Evolutionary conservation across 2,329 filamentous ascomycete species (phyloP).

Genomic region (Phyllosticta capitalensis): DNA sequence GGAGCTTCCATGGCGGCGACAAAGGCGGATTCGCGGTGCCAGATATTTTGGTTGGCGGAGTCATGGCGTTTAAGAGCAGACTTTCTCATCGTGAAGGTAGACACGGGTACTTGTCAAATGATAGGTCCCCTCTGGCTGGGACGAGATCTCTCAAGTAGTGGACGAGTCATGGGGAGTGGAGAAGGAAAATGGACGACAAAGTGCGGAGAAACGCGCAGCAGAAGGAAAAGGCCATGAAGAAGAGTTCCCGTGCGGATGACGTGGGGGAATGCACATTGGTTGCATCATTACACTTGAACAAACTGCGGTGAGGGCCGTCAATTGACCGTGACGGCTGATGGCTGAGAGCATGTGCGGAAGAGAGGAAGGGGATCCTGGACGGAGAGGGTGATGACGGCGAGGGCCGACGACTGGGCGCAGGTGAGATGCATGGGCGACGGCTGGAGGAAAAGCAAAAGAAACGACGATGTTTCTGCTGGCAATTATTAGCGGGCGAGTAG

Average conservation of each 20-base stretch:
- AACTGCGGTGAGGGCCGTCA: not conserved
- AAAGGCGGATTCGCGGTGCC: not conserved
- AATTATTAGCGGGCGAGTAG: not conserved
- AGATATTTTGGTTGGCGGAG: constrained; percentile 1
- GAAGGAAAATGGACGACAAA: not conserved
- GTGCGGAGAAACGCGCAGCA: not conserved
- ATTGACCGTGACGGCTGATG: not conserved
- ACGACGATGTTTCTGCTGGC: not conserved
- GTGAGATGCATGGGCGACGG: not conserved
- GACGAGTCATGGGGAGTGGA: not conserved
- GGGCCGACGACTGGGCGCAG: not conserved
- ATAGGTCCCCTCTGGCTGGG: not conserved
- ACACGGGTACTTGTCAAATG: not conserved
- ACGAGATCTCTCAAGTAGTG: not conserved
- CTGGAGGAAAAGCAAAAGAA: not conserved
- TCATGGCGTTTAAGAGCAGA: constrained; percentile 3
- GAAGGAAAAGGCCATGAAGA: not conserved
- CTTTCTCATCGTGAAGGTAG: not conserved
- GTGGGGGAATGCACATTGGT: not conserved
- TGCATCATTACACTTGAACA: not conserved
- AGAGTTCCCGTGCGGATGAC: not conserved
- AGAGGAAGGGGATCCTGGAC: not conserved
- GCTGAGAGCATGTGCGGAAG: not conserved
- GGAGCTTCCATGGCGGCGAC: not conserved
- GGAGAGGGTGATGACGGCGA: not conserved